These are phyloP conservation scores for Pouteria campechiana DNA, from an alignment of 179 eudicot species.

Conservation along the genomic window DNA sequence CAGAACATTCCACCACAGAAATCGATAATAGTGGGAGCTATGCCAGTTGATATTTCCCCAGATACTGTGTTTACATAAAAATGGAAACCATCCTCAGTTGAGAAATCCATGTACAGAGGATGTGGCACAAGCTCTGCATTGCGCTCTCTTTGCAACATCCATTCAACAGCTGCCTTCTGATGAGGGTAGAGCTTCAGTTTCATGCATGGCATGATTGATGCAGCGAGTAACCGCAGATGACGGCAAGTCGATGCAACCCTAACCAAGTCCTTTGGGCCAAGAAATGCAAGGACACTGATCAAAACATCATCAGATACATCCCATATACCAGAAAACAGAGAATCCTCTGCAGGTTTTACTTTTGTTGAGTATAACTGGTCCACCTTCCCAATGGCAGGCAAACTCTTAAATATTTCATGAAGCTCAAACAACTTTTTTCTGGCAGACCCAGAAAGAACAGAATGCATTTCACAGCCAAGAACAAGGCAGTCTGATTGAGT, in stretches of 20 bases:
- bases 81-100: conserved; percentile 58
- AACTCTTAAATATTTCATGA: conserved; percentile 72
- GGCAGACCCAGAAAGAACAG: conserved; percentile 26
- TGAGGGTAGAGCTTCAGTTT: conserved; percentile 88
- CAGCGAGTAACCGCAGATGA: conserved; percentile 59
- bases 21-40: conserved; percentile 52
- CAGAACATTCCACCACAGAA: conserved; percentile 94
- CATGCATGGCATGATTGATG: conserved; percentile 81
- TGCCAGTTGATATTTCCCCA: conserved; percentile 53
- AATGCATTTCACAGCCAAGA: conserved; percentile 62
- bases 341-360: conserved; percentile 31
- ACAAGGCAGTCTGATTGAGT: conserved; percentile 67
- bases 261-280: conserved; percentile 58
- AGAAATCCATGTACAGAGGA: conserved; percentile 55
- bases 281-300: conserved; percentile 35
- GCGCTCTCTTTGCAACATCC: conserved; percentile 95
- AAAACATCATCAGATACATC: conserved; percentile 62
- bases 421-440: conserved; percentile 63
- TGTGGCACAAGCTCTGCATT: conserved; percentile 37
- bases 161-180: conserved; percentile 96
- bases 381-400: conserved; percentile 49
- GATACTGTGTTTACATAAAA: conserved; percentile 59
- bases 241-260: conserved; percentile 71
- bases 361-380: conserved; percentile 27
- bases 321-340: conserved; percentile 48